Percentiles rank a stretch among this genome's conserved stretches.
Conservation (phyloP, 441 rosid genomes). For the Breynia disticha region DNA sequence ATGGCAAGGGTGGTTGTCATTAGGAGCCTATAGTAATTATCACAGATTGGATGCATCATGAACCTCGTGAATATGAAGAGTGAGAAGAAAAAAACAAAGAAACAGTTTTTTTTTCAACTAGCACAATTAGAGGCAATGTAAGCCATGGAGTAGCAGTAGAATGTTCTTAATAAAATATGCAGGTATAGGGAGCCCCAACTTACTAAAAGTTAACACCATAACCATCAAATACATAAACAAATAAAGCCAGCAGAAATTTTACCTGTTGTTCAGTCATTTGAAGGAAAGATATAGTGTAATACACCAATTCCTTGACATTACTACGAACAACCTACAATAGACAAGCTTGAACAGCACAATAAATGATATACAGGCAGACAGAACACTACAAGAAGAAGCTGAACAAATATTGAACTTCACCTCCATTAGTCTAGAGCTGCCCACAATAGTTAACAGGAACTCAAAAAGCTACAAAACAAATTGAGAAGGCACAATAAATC, state of each 20-base stretch:
- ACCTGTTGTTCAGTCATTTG: slow-evolving; percentile 96
- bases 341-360: slow-evolving; percentile 6
- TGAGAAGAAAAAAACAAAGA: no score
- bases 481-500: slow-evolving; percentile 16
- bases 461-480: slow-evolving; percentile 65
- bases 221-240: neutral
- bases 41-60: no score
- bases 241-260: slow-evolving; percentile 5
- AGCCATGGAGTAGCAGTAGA: no score
- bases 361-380: slow-evolving; percentile 2
- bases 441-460: slow-evolving; percentile 71
- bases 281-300: slow-evolving; percentile 70
- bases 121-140: no score
- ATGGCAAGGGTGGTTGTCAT: no score
- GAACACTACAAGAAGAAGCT: neutral
- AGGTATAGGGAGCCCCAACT: neutral
- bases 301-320: slow-evolving; percentile 70
- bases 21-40: no score
- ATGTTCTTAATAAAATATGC: neutral
- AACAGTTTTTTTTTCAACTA: no score
- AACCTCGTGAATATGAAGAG: no score
- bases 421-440: slow-evolving; percentile 63
- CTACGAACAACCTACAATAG: slow-evolving; percentile 40
- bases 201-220: neutral
- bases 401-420: slow-evolving; percentile 30